phyloP scores from a whole-genome alignment of 2,329 filamentous ascomycete species.

The Pleoardoris graminearum region DNA sequence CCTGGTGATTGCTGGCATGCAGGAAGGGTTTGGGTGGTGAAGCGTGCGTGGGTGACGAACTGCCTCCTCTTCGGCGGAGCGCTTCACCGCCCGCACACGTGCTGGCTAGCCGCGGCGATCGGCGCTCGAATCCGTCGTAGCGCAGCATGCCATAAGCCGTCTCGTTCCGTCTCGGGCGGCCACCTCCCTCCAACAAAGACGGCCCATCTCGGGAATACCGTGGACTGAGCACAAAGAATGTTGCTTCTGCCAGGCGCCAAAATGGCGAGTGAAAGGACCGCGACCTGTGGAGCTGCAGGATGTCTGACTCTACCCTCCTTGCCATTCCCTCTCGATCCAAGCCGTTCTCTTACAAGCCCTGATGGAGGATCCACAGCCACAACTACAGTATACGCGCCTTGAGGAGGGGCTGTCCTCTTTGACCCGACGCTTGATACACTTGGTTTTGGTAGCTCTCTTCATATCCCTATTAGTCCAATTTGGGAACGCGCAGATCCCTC shows the following conservation, averaged over 20 bases:
- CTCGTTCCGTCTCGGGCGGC: too few species aligned
- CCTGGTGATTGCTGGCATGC: conserved; percentile 25
- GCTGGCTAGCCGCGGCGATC: too few species aligned
- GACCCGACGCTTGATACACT: too few species aligned
- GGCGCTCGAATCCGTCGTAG: too few species aligned
- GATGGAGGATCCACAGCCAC: too few species aligned
- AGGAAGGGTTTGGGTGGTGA: conserved; percentile 18
- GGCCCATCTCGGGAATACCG: neutral
- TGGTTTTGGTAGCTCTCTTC: too few species aligned
- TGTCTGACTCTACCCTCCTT: neutral
- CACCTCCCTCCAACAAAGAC: neutral
- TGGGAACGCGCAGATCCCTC: too few species aligned
- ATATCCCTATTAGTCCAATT: too few species aligned
- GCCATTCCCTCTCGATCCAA: too few species aligned
- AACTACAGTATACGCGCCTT: too few species aligned
- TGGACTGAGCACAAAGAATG: neutral
- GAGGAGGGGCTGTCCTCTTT: too few species aligned
- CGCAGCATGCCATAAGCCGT: neutral
- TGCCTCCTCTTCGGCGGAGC: conserved; percentile 1
- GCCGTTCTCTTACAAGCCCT: too few species aligned
- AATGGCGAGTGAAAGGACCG: neutral
- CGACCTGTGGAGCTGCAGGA: neutral
- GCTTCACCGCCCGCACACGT: neutral
- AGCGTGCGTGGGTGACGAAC: conserved; percentile 12
- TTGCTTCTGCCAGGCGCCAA: neutral